A percentile compares a stretch with the other conserved stretches of the same genome.
Conservation (phyloP, 106 monocot species). For the Ottelia alismoides region DNA sequence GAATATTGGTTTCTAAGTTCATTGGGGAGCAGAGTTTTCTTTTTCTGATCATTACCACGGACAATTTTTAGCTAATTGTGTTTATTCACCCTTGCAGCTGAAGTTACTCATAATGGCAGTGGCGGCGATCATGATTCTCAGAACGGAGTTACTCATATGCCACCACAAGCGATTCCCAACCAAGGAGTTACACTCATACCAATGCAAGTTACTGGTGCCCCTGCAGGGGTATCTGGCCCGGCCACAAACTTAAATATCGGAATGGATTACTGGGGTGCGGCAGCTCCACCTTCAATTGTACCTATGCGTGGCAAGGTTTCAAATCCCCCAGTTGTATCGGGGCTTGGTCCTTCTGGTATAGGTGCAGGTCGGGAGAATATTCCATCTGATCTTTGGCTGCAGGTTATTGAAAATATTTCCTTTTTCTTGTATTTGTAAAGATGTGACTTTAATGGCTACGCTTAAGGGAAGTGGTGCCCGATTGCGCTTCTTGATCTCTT, state of each 20-base stretch:
- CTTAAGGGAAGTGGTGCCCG: not conserved
- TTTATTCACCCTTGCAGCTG: slow-evolving; percentile 17
- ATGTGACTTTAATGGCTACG: not conserved
- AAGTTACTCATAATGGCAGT: slow-evolving; percentile 32
- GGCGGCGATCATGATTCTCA: slow-evolving; percentile 22
- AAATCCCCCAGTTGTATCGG: slow-evolving; percentile 23
- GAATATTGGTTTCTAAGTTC: too few relatives aligned
- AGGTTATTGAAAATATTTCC: slow-evolving; percentile 17
- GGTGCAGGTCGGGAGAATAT: slow-evolving; percentile 16
- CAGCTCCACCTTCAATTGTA: slow-evolving; percentile 18
- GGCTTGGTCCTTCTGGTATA: slow-evolving; percentile 26
- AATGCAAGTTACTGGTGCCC: slow-evolving; percentile 19
- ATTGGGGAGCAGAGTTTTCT: too few relatives aligned
- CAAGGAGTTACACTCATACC: slow-evolving; percentile 40
- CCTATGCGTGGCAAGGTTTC: slow-evolving; percentile 44
- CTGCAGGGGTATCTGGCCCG: slow-evolving; percentile 30
- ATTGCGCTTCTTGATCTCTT: too few relatives aligned
- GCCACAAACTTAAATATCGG: slow-evolving; percentile 78
- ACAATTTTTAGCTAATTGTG: too few relatives aligned
- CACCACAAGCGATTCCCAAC: slow-evolving; percentile 27
- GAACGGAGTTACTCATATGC: slow-evolving; percentile 33
- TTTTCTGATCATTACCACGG: too few relatives aligned
- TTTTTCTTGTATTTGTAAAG: not conserved
- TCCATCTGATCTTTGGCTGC: slow-evolving; percentile 56
- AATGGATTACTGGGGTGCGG: slow-evolving; percentile 68